These are phyloP conservation scores for Pyrenophora seminiperda DNA, from an alignment of 2,329 filamentous ascomycete genomes.

Conservation along the genomic window DNA sequence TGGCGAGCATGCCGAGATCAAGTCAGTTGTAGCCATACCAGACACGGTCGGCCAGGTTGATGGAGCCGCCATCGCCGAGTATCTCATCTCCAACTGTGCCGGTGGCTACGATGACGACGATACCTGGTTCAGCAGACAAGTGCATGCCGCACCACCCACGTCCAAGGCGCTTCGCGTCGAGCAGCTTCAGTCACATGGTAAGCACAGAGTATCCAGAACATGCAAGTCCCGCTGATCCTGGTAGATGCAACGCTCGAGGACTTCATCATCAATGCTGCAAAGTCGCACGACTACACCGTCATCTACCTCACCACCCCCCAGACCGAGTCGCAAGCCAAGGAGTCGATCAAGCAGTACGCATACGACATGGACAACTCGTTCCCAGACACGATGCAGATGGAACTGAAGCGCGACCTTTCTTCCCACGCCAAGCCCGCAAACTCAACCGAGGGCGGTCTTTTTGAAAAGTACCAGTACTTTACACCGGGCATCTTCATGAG, in stretches of 20 bases:
- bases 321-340: constrained; percentile 34
- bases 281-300: constrained; percentile 67
- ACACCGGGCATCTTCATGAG: constrained; percentile 92
- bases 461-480: constrained; percentile 94
- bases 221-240: constrained; percentile 9
- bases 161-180: constrained; percentile 19
- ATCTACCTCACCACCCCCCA: constrained; percentile 72
- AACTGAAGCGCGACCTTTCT: constrained; percentile 70
- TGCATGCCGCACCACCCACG: constrained; percentile 22
- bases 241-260: constrained; percentile 32
- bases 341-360: constrained; percentile 24
- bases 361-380: constrained; percentile 72
- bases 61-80: constrained; percentile 47
- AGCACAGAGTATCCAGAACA: background rate
- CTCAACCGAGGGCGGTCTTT: constrained; percentile 57
- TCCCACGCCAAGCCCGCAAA: constrained; percentile 36
- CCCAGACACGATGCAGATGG: constrained; percentile 67
- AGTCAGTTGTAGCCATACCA: constrained; percentile 58
- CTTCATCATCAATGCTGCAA: constrained; percentile 48
- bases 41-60: constrained; percentile 60
- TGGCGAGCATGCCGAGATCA: constrained; percentile 57
- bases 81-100: constrained; percentile 56
- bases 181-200: constrained; percentile 30
- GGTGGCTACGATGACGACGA: constrained; percentile 39
- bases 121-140: constrained; percentile 12